phyloP scores from a whole-genome alignment of 225 moss, liverwort and hornwort genomes.

The Asterella californica region DNA sequence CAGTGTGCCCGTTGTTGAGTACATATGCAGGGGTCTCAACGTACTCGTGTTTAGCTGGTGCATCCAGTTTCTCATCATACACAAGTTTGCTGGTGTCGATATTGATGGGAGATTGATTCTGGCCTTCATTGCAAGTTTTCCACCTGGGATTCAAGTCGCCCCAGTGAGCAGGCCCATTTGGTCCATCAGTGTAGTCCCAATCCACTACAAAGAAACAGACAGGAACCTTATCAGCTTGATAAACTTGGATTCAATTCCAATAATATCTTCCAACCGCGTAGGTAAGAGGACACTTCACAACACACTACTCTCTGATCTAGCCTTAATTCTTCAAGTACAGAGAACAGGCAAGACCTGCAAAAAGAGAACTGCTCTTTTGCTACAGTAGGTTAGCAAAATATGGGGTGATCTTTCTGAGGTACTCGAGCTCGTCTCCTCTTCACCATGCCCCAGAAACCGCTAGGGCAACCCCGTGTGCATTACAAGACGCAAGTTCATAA shows the following conservation, averaged over 20 bases:
- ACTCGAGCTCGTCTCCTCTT: too few relatives aligned
- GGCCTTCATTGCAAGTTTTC: conserved; percentile 30
- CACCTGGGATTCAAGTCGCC: conserved; percentile 38
- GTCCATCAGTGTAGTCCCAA: conserved; percentile 48
- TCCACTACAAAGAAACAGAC: background rate
- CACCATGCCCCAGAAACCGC: too few relatives aligned
- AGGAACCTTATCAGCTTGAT: background rate
- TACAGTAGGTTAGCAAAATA: too few relatives aligned
- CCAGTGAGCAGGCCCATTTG: conserved; percentile 49
- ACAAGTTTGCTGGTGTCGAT: conserved; percentile 39
- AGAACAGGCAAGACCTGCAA: background rate
- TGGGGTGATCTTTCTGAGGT: too few relatives aligned
- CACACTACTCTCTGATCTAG: background rate
- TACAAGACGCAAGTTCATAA: background rate
- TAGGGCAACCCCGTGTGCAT: too few relatives aligned
- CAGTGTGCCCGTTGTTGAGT: conserved; percentile 40
- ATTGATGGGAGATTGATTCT: conserved; percentile 45
- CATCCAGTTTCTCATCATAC: conserved; percentile 33
- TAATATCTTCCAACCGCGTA: background rate
- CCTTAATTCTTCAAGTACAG: background rate
- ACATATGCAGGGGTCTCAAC: conserved; percentile 29
- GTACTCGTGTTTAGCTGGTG: conserved; percentile 36
- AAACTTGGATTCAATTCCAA: background rate
- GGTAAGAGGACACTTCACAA: background rate
- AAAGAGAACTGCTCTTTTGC: background rate